Evolutionary conservation across 768 basidiomycete genomes (phyloP).

Genomic region (Sporobolomyces pararoseus): DNA sequence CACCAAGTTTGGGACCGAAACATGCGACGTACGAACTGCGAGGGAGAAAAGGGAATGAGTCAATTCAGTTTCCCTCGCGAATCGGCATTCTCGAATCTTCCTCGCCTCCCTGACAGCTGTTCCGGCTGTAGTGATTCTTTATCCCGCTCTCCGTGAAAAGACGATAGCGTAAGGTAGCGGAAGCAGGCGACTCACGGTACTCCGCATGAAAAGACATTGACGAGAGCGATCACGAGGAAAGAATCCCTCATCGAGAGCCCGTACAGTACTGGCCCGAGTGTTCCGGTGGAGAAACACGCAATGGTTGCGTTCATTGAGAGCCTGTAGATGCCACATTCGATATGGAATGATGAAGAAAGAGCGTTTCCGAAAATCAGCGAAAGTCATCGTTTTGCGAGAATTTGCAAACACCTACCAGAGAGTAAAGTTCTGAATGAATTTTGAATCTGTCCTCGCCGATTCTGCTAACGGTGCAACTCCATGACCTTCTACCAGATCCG

Average conservation of each 20-base stretch:
- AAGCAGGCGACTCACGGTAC: conserved; percentile 53
- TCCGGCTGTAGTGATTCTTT: too few species aligned
- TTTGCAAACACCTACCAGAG: conserved; percentile 24
- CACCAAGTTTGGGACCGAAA: conserved; percentile 74
- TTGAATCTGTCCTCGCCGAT: conserved; percentile 18
- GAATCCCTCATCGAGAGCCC: conserved; percentile 62
- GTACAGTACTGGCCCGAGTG: conserved; percentile 63
- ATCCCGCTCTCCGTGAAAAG: too few species aligned
- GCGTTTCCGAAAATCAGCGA: neutral
- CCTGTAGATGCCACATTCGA: too few species aligned
- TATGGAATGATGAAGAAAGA: neutral
- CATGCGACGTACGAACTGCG: conserved; percentile 58
- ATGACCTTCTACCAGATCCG: conserved; percentile 28
- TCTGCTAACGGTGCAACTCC: conserved; percentile 22
- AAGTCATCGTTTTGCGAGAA: neutral
- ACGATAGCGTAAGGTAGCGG: neutral
- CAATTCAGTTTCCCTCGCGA: too few species aligned
- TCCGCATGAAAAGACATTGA: conserved; percentile 61
- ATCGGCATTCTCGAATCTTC: too few species aligned
- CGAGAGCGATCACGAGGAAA: conserved; percentile 64
- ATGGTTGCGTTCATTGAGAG: conserved; percentile 38
- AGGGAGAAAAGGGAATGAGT: too few species aligned
- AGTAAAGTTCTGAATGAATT: conserved; percentile 30
- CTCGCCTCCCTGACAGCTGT: too few species aligned
- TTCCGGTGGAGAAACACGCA: conserved; percentile 63